Evolutionary conservation across 495 filamentous ascomycete genomes (phyloP).

Genomic region (Parachaetomium inaequale): DNA sequence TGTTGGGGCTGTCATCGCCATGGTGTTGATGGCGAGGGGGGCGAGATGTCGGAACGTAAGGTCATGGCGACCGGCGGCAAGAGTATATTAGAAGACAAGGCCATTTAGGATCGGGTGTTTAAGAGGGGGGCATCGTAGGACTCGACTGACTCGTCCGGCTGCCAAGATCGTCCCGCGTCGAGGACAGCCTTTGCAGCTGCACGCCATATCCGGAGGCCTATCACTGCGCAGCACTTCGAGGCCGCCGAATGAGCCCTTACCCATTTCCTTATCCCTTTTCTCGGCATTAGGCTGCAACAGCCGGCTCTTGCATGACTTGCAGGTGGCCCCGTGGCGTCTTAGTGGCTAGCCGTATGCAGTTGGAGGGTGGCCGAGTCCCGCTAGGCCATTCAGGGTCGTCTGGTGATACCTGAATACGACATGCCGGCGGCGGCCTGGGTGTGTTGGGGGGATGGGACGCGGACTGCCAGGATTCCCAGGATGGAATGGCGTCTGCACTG

Average conservation of each 20-base stretch:
- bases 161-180: slow-evolving; percentile 5
- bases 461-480: not conserved
- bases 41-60: not conserved
- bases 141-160: not conserved
- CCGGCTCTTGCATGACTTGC: slow-evolving; percentile 9
- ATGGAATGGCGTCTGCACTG: not conserved
- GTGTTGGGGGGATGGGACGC: not conserved
- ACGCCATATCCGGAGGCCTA: not conserved
- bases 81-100: no score
- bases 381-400: not conserved
- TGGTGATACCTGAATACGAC: slow-evolving; percentile 13
- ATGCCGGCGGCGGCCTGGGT: not conserved
- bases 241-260: slow-evolving; percentile 8
- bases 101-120: not conserved
- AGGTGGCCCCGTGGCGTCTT: not conserved
- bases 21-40: not conserved
- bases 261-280: not conserved
- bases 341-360: slow-evolving; percentile 2
- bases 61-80: not conserved
- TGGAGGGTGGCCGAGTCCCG: not conserved
- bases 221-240: not conserved
- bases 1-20: not conserved
- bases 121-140: not conserved
- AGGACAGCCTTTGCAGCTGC: not conserved
- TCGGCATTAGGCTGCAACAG: slow-evolving; percentile 14